phyloP scores from a whole-genome alignment of 2,329 filamentous ascomycete genomes.

The Emydomyces testavorans region DNA sequence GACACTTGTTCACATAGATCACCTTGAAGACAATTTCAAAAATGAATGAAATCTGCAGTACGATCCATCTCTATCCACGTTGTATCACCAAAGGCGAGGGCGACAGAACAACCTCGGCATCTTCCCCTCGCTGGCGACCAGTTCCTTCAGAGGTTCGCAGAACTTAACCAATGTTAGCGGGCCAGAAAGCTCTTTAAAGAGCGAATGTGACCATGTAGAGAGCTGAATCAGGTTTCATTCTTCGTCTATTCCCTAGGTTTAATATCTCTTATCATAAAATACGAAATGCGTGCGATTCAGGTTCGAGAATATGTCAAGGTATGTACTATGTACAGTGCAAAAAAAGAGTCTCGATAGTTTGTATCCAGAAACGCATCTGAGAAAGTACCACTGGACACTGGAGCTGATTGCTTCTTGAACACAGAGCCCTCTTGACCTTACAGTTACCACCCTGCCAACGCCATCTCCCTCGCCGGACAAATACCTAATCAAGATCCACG shows the following conservation, averaged over 20 bases:
- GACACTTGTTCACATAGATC: too few relatives aligned
- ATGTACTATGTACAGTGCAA: conserved; percentile 15
- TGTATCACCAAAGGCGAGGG: neutral
- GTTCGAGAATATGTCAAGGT: conserved; percentile 65
- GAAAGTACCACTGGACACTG: too few relatives aligned
- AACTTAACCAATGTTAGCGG: too few relatives aligned
- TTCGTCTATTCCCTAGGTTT: too few relatives aligned
- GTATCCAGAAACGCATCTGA: neutral
- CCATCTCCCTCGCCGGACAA: conserved; percentile 59
- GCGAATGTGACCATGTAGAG: neutral
- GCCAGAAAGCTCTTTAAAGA: neutral
- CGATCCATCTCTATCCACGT: too few relatives aligned
- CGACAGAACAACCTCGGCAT: conserved; percentile 4
- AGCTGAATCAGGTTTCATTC: too few relatives aligned
- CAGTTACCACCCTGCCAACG: conserved; percentile 61
- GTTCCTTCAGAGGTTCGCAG: neutral
- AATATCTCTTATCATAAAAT: neutral
- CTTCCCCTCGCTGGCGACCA: neutral
- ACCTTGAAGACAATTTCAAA: too few relatives aligned
- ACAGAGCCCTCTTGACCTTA: conserved; percentile 68
- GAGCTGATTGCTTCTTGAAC: neutral
- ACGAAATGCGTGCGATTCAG: conserved; percentile 63
- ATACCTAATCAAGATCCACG: conserved; percentile 79
- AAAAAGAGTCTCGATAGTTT: too few relatives aligned
- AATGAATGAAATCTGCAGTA: too few relatives aligned